phyloP scores from a whole-genome alignment of 2,329 filamentous ascomycete species.

The Mollisiaceae sp. region DNA sequence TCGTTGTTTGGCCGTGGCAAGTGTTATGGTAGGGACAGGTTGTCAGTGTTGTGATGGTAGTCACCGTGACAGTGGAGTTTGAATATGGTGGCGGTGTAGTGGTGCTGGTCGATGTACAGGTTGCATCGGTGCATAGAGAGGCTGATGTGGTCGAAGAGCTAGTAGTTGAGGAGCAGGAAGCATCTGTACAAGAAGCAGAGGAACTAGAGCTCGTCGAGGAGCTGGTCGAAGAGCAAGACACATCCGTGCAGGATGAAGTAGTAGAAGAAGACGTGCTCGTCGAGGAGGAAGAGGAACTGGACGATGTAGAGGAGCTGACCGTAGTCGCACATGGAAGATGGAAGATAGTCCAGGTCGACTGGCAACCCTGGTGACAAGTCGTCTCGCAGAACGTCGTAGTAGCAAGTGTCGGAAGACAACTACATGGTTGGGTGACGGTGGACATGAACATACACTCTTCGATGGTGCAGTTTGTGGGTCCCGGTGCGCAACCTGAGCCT shows the following conservation, averaged over 20 bases:
- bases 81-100: background rate
- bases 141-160: background rate
- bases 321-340: background rate
- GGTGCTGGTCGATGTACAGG: background rate
- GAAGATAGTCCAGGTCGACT: background rate
- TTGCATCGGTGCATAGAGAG: background rate
- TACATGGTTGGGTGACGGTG: background rate
- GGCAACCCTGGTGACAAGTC: background rate
- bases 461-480: background rate
- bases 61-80: constrained; percentile 2
- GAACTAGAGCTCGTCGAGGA: background rate
- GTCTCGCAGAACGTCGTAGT: background rate
- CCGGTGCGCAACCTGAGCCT: background rate
- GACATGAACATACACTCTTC: background rate
- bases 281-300: background rate
- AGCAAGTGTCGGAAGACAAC: background rate
- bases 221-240: background rate
- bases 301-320: background rate
- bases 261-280: background rate
- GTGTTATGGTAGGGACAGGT: constrained; percentile 13
- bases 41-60: constrained; percentile 14
- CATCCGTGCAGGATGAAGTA: background rate
- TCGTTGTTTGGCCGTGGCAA: constrained; percentile 18
- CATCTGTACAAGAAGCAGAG: background rate
- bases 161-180: background rate